A percentile compares a stretch with the other conserved stretches of the same genome.
Evolutionary conservation across 805 yeast species (phyloP).

Genomic region (Sugiyamaella lignohabitans): DNA sequence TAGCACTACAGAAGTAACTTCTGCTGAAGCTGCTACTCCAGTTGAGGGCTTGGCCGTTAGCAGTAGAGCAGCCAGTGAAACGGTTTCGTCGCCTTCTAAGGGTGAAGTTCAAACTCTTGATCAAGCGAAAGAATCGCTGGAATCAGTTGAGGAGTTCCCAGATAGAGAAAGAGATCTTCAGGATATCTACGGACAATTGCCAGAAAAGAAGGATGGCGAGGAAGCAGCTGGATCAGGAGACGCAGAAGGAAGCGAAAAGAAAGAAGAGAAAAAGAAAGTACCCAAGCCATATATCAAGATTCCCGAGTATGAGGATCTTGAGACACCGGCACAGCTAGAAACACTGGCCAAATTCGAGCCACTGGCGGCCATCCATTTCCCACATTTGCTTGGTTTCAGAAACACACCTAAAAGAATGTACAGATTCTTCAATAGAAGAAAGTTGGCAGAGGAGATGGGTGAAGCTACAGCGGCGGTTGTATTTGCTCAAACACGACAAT

Average conservation of each 20-base stretch:
- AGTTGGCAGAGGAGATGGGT: conserved; percentile 62
- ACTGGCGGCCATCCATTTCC: conserved; percentile 64
- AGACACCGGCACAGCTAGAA: conserved; percentile 57
- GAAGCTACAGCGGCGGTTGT: conserved; percentile 47
- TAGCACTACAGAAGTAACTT: conserved; percentile 1
- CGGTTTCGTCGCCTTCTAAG: background rate
- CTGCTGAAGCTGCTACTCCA: conserved; percentile 8
- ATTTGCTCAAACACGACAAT: conserved; percentile 49
- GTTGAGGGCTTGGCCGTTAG: background rate
- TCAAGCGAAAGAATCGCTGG: conserved; percentile 8
- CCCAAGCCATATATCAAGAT: conserved; percentile 59
- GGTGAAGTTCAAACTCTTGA: conserved; percentile 11
- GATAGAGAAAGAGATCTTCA: conserved; percentile 15
- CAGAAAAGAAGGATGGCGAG: conserved; percentile 3
- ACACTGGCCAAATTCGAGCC: conserved; percentile 44
- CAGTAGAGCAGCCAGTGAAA: background rate
- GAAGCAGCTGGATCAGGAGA: conserved; percentile 3
- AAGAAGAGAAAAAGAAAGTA: conserved; percentile 39
- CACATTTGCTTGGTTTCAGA: conserved; percentile 71
- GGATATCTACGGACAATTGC: conserved; percentile 10
- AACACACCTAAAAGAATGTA: conserved; percentile 70
- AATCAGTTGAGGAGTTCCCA: conserved; percentile 12
- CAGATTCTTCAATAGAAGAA: conserved; percentile 69
- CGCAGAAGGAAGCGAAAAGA: conserved; percentile 21
- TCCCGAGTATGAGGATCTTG: conserved; percentile 47